Evolutionary conservation across 1,284 basidiomycete species (phyloP).

Genomic region (Rhodotorula sp.): DNA sequence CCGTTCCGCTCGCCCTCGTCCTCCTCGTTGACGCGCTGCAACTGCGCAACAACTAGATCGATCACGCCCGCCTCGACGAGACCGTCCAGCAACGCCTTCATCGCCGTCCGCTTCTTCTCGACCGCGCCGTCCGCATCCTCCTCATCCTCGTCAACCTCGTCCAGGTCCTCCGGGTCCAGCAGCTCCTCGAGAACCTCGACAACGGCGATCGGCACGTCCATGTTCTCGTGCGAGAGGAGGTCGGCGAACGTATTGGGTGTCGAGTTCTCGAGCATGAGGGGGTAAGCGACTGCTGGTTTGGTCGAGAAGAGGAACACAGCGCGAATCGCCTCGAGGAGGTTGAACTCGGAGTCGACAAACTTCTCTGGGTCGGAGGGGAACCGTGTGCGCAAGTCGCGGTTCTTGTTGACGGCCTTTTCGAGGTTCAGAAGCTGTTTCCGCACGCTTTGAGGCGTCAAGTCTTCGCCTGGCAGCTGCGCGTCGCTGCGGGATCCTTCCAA

Average conservation of each 20-base stretch:
- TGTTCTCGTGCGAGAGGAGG: slow-evolving; percentile 79
- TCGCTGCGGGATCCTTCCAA: slow-evolving; percentile 62
- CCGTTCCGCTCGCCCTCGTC: slow-evolving; percentile 87
- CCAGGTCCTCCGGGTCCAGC: slow-evolving; percentile 91
- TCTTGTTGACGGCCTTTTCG: slow-evolving; percentile 85
- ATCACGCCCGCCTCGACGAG: slow-evolving; percentile 78
- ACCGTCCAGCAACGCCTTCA: slow-evolving; percentile 39
- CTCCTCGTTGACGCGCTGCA: slow-evolving; percentile 73
- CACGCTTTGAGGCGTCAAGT: slow-evolving; percentile 67
- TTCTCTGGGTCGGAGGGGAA: slow-evolving; percentile 85
- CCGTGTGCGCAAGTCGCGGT: slow-evolving; percentile 83
- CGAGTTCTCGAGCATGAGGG: slow-evolving; percentile 78
- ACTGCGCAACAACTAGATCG: slow-evolving; percentile 79
- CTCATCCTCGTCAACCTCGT: slow-evolving; percentile 69
- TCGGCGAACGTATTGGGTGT: slow-evolving; percentile 69
- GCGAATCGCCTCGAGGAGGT: slow-evolving; percentile 83
- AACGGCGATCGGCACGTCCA: slow-evolving; percentile 88
- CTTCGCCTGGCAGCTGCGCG: slow-evolving; percentile 60
- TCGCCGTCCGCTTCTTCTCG: slow-evolving; percentile 45
- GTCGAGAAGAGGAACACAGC: slow-evolving; percentile 81
- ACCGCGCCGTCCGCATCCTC: slow-evolving; percentile 56
- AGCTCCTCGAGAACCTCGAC: slow-evolving; percentile 89
- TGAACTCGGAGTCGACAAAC: slow-evolving; percentile 99
- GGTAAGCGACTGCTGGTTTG: slow-evolving; percentile 76
- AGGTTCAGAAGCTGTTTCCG: slow-evolving; percentile 75